These are phyloP conservation scores for Draba incana DNA, from an alignment of 345 rosid species.

Conservation along the genomic window DNA sequence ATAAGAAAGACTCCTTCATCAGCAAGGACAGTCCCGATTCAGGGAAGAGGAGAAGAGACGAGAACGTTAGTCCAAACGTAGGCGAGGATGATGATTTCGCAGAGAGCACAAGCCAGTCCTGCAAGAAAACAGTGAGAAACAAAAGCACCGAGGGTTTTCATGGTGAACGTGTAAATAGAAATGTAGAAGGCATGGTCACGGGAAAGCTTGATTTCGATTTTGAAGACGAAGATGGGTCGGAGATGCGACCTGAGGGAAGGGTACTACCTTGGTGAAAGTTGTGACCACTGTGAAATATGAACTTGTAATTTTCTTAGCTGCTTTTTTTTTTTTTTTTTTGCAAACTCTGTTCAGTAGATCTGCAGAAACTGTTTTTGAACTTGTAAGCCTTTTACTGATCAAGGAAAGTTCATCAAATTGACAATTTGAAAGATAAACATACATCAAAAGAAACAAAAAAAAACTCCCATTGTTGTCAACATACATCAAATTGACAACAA, in stretches of 20 bases:
- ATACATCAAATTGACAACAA: too few relatives aligned
- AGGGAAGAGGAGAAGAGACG: conserved; percentile 75
- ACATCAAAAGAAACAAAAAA: too few relatives aligned
- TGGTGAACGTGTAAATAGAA: conserved; percentile 17
- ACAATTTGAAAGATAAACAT: too few relatives aligned
- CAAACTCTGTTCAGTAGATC: conserved; percentile 21
- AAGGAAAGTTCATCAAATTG: too few relatives aligned
- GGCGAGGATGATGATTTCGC: conserved; percentile 59
- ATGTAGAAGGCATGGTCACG: conserved; percentile 33
- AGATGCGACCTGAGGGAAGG: conserved; percentile 41
- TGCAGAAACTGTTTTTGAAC: neutral
- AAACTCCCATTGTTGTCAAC: too few relatives aligned
- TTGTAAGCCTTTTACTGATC: too few relatives aligned
- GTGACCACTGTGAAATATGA: conserved; percentile 13
- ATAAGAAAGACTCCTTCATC: conserved; percentile 53
- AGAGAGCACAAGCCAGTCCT: conserved; percentile 67
- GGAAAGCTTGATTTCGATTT: conserved; percentile 35
- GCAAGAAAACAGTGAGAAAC: conserved; percentile 55
- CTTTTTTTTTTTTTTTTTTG: neutral
- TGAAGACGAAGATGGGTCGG: conserved; percentile 37
- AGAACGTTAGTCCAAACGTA: conserved; percentile 39
- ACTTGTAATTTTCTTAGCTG: conserved; percentile 7
- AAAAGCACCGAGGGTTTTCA: conserved; percentile 26
- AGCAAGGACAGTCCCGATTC: conserved; percentile 71
- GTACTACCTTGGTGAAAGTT: conserved; percentile 44